phyloP scores from a whole-genome alignment of 257 asterid species.

The Datura wrightii region DNA sequence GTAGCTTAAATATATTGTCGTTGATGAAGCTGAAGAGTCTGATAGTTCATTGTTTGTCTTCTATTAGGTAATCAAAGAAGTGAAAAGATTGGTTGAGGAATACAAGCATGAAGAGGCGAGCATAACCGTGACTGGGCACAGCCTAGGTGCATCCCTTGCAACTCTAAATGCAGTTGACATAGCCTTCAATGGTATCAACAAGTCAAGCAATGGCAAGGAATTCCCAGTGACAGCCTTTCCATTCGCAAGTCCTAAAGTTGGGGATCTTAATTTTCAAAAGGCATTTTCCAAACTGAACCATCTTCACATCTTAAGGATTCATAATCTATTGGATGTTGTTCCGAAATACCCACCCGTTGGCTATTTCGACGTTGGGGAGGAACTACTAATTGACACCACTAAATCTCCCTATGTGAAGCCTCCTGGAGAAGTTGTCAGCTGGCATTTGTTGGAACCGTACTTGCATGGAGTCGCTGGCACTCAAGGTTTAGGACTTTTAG shows the following conservation, averaged over 20 bases:
- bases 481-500: slow-evolving; percentile 19
- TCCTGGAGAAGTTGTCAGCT: slow-evolving; percentile 48
- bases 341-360: slow-evolving; percentile 20
- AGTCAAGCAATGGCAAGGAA: slow-evolving; percentile 45
- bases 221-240: slow-evolving; percentile 68
- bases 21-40: not conserved
- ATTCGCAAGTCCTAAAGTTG: slow-evolving; percentile 48
- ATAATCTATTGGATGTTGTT: slow-evolving; percentile 37
- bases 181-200: not conserved
- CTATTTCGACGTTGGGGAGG: slow-evolving; percentile 66
- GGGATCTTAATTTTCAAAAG: slow-evolving; percentile 44
- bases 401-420: slow-evolving; percentile 48
- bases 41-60: not conserved
- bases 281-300: slow-evolving; percentile 33
- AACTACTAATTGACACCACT: slow-evolving; percentile 42
- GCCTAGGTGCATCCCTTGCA: slow-evolving; percentile 28
- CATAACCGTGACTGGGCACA: not conserved
- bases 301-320: slow-evolving; percentile 49
- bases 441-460: slow-evolving; percentile 71
- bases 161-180: slow-evolving; percentile 18
- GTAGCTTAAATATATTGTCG: no score
- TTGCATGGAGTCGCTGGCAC: slow-evolving; percentile 58
- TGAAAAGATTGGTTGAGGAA: slow-evolving; percentile 1
- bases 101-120: not conserved
- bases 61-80: slow-evolving; percentile 49